Percentiles rank a stretch among this genome's conserved stretches.
These are phyloP conservation scores for Kregervanrija delftensis DNA, from an alignment of 805 yeast species.

Conservation along the genomic window DNA sequence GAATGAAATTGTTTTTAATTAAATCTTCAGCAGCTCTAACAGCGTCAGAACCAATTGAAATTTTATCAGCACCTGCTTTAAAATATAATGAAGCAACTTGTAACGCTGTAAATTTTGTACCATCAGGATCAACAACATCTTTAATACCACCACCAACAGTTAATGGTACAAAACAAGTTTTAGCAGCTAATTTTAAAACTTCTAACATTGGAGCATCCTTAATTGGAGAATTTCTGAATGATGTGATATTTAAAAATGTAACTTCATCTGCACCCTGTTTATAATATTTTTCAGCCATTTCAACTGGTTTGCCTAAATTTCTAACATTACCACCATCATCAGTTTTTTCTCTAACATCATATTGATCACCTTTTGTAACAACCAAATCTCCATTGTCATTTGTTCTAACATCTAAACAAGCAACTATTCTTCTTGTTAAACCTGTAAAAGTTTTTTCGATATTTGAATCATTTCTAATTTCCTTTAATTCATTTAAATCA, in stretches of 20 bases:
- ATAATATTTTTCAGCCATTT: constrained; percentile 84
- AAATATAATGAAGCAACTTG: constrained; percentile 90
- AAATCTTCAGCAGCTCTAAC: constrained; percentile 84
- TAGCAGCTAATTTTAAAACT: constrained; percentile 75
- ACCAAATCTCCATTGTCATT: constrained; percentile 94
- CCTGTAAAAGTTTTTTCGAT: constrained; percentile 39
- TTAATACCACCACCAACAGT: constrained; percentile 98
- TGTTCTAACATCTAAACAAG: constrained; percentile 94
- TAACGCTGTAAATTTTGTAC: constrained; percentile 71
- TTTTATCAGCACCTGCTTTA: constrained; percentile 96
- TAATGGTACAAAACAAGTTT: constrained; percentile 89
- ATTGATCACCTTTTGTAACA: constrained; percentile 98
- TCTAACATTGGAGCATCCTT: constrained; percentile 94
- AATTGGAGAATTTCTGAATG: constrained; percentile 90
- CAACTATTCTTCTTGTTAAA: constrained; percentile 84
- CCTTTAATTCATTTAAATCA: background rate
- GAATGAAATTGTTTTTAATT: constrained; percentile 48
- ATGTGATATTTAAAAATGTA: constrained; percentile 90
- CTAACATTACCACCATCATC: constrained; percentile 57
- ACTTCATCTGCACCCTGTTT: constrained; percentile 96
- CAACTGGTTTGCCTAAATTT: constrained; percentile 94
- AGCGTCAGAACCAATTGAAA: constrained; percentile 97
- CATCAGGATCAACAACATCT: constrained; percentile 82
- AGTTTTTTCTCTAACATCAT: constrained; percentile 83
- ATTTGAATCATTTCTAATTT: background rate